A percentile compares a stretch with the other conserved stretches of the same genome.
phyloP scores from a whole-genome alignment of 108 stramenopile genomes.

The Craspedostauros australis region DNA sequence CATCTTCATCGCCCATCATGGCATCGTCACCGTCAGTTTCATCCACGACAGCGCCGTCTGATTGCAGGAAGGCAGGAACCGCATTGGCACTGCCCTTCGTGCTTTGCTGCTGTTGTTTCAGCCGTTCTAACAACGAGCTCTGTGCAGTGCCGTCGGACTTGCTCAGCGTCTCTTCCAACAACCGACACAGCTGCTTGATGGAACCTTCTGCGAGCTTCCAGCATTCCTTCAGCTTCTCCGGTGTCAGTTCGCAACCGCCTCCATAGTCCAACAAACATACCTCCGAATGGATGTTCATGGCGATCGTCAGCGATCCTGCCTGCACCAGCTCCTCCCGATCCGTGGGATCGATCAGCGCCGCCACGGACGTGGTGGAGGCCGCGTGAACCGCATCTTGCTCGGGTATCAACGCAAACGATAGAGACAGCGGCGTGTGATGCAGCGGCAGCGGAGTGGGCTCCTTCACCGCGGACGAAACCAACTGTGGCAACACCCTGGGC shows the following conservation, averaged over 20 bases:
- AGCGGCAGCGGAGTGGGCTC: conserved; percentile 88
- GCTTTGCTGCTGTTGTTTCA: conserved; percentile 28
- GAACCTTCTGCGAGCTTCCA: conserved; percentile 42
- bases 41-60: conserved; percentile 16
- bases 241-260: conserved; percentile 69
- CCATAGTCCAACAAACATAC: conserved; percentile 78
- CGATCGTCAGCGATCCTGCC: conserved; percentile 65
- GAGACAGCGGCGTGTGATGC: conserved; percentile 88
- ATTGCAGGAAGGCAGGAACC: not conserved
- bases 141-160: conserved; percentile 71
- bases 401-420: conserved; percentile 86
- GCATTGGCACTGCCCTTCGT: not conserved
- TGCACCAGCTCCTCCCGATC: conserved; percentile 81
- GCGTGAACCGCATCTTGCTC: conserved; percentile 32
- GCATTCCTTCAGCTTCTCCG: conserved; percentile 41
- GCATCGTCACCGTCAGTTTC: conserved; percentile 7
- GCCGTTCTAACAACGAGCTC: conserved; percentile 47
- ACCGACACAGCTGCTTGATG: conserved; percentile 41
- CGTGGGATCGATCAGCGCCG: conserved; percentile 65
- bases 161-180: conserved; percentile 54
- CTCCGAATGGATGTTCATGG: conserved; percentile 84
- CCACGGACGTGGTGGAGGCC: conserved; percentile 37
- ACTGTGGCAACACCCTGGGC: conserved; percentile 21
- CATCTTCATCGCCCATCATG: conserved; percentile 14
- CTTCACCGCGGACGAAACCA: conserved; percentile 71